Base-by-base conservation (phyloP, 2,329 filamentous ascomycete species). In the Fusarium temperatum region DNA sequence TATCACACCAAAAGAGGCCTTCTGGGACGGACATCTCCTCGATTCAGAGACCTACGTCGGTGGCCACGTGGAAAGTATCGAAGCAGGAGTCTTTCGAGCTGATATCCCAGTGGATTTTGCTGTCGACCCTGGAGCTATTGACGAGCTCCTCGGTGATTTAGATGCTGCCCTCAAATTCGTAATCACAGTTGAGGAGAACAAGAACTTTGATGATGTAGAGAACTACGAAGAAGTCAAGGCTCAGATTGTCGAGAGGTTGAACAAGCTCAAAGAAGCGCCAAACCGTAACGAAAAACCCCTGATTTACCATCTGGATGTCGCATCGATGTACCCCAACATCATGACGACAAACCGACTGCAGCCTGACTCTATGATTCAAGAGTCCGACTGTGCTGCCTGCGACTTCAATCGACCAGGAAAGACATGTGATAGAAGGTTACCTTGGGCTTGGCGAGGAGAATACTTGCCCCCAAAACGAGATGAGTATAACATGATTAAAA, bases 321-420 rank as follows among this genome's bases (percentile, higher is more conserved):
- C 96, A 24, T 98, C 96, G 68, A 99, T 99, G 96, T 99, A 99
- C 81, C 96, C 96, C 15, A 99, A 99, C 83, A 99, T 99, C 82
- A 99, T 99, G 97, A 99, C 97, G 5, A 99, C 96, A 3, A 99
- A 99, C 82, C 93, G 96, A 81, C 84, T 99, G 53, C 96, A 99
- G 77, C 96, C 96, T 0, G 96, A 99, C 82, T 98, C 96, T n/a
- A 97, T 99, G 95, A 97, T 99, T 61, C 87, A 96, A 54, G 97
- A 99, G 81, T 94, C 95, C 1, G 94, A 98, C 78, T 99, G 97
- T 79, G 96, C 96, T 6, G 95, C 96, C 17, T 99, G 97, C 82
- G 97, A 99, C 81, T 99, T 99, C 87, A 99, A 99, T 77, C 88
- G 96, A 50, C 96, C 96, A 1, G 96, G 96, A 38, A 99, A 99